phyloP scores from a whole-genome alignment of 352 stramenopile species.

The Phytopythium mirpurense region DNA sequence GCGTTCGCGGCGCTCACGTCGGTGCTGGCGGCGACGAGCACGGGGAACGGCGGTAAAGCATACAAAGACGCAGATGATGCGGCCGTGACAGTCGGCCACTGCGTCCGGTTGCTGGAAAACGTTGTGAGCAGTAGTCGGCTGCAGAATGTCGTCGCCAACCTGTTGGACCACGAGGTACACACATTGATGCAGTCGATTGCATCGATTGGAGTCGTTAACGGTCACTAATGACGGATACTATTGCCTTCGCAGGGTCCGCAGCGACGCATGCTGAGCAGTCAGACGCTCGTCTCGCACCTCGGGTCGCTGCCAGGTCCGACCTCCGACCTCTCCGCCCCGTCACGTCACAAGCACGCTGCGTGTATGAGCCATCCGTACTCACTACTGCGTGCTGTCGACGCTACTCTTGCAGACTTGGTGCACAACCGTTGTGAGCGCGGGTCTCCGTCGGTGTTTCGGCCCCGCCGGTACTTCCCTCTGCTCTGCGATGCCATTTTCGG shows the following conservation, averaged over 20 bases:
- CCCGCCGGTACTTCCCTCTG: constrained; percentile 33
- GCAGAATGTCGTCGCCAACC: constrained; percentile 21
- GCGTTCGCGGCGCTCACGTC: constrained; percentile 26
- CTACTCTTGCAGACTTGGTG: constrained; percentile 35
- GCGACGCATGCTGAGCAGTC: constrained; percentile 8
- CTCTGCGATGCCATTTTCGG: constrained; percentile 45
- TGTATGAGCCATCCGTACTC: no score
- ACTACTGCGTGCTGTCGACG: not conserved
- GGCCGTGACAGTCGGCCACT: constrained; percentile 34
- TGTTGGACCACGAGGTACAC: constrained; percentile 27
- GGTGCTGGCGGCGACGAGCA: constrained; percentile 26
- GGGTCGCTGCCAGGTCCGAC: constrained; percentile 52
- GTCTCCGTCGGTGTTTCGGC: constrained; percentile 41
- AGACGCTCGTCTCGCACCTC: constrained; percentile 39
- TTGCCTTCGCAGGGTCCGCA: not conserved
- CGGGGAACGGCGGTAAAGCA: not conserved
- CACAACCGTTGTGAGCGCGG: constrained; percentile 49
- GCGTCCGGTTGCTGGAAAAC: constrained; percentile 38
- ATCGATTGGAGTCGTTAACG: not conserved
- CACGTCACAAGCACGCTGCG: no score
- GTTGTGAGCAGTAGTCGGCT: constrained; percentile 21
- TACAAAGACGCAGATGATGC: constrained; percentile 19
- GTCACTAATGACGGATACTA: no score
- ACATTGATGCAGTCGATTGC: no score
- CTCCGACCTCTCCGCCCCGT: no score